These are phyloP conservation scores for Symbiodinium natans DNA, from an alignment of 73 alveolate genomes.

Conservation along the genomic window DNA sequence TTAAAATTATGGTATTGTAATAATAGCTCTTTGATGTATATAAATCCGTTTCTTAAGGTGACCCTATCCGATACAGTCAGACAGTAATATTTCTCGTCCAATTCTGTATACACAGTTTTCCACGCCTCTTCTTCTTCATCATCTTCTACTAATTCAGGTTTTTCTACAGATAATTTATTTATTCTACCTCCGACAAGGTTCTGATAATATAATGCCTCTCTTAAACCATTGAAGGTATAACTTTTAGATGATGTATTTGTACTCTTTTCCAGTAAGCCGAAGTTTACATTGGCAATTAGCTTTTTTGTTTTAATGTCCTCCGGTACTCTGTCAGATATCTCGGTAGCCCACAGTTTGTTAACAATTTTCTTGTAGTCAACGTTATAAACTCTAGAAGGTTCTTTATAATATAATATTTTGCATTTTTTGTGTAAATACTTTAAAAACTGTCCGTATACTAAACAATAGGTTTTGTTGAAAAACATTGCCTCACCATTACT, in stretches of 20 bases:
- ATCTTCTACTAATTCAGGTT: neutral
- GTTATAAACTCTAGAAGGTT: neutral
- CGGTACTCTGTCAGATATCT: constrained; percentile 14
- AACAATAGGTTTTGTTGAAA: constrained; percentile 1
- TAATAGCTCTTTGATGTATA: neutral
- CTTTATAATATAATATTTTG: neutral
- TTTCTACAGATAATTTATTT: neutral
- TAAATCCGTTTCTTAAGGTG: neutral
- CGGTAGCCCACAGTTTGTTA: too few relatives aligned
- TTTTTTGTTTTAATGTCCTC: too few relatives aligned
- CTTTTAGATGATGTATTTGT: too few relatives aligned
- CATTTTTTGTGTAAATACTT: neutral
- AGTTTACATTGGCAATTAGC: too few relatives aligned
- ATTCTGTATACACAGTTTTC: too few relatives aligned
- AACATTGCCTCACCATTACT: neutral
- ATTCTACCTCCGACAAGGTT: constrained; percentile 18
- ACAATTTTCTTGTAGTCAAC: neutral
- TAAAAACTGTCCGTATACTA: too few relatives aligned
- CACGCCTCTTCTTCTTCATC: neutral
- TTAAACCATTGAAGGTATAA: too few relatives aligned
- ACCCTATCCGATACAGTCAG: neutral
- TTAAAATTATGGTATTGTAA: constrained; percentile 10
- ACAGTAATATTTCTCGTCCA: neutral
- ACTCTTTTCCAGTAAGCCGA: too few relatives aligned
- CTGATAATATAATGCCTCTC: too few relatives aligned